Evolutionary conservation across 2,329 filamentous ascomycete genomes (phyloP).

Genomic region (Alternaria viburni): DNA sequence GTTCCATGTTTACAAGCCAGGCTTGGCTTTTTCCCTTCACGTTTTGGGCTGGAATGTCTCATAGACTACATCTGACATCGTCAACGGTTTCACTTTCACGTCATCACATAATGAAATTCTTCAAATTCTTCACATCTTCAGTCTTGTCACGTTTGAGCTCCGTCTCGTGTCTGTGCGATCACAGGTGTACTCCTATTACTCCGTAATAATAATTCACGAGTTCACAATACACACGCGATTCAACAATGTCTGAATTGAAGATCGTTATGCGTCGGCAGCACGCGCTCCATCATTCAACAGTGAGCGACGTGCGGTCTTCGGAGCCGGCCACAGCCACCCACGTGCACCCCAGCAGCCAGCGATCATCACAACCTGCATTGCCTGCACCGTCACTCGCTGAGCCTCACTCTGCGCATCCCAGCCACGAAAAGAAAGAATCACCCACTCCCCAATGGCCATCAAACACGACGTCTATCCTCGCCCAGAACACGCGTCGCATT

Average conservation of each 20-base stretch:
- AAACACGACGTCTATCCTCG: neutral
- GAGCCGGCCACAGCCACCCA: neutral
- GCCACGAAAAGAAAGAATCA: neutral
- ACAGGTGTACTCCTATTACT: neutral
- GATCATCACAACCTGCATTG: neutral
- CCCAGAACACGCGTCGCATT: neutral
- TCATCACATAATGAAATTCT: neutral
- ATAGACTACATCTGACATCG: constrained; percentile 7
- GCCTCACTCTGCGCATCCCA: neutral
- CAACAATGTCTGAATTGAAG: neutral
- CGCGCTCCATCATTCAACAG: neutral
- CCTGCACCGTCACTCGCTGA: neutral
- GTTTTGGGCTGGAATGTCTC: neutral
- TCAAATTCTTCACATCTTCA: neutral
- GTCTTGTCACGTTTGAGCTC: neutral
- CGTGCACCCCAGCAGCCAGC: neutral
- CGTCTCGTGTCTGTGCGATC: neutral
- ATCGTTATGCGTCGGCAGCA: neutral
- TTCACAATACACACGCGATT: neutral
- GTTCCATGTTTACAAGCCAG: constrained; percentile 21
- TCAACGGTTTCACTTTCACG: neutral
- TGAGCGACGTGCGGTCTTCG: neutral
- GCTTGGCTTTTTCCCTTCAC: constrained; percentile 2
- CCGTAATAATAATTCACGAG: neutral
- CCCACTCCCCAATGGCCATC: neutral